phyloP scores from a whole-genome alignment of 306 rosid genomes.

The Cucurbita ficifolia region DNA sequence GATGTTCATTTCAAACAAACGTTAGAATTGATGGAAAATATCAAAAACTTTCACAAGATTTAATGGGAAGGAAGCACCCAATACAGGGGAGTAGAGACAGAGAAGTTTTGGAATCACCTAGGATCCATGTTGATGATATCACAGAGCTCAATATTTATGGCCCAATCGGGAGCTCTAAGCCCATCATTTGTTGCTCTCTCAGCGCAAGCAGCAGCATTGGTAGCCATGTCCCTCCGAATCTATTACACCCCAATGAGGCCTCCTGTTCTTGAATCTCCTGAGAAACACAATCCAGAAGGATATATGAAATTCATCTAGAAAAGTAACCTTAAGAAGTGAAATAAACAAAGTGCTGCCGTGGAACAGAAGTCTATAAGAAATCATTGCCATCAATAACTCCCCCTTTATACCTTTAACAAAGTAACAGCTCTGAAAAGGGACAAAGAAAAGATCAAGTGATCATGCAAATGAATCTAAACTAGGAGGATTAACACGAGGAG shows the following conservation, averaged over 20 bases:
- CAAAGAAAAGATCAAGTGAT: not conserved
- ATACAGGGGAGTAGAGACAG: not conserved
- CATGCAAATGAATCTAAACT: not conserved
- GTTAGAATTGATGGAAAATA: not conserved
- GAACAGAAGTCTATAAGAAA: constrained; percentile 2
- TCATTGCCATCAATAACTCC: not conserved
- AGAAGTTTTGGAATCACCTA: constrained; percentile 23
- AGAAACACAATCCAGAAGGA: not conserved
- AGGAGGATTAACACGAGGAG: not conserved
- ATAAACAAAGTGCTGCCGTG: not conserved
- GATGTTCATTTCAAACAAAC: not conserved
- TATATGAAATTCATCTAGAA: not conserved
- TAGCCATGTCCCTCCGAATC: constrained; percentile 39
- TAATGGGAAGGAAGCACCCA: not conserved
- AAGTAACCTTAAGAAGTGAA: not conserved
- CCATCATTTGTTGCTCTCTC: constrained; percentile 94
- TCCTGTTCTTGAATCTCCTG: not conserved
- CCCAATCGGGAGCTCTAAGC: constrained; percentile 94
- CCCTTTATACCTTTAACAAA: not conserved
- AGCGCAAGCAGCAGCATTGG: constrained; percentile 62
- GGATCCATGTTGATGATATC: constrained; percentile 78
- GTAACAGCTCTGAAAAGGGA: not conserved
- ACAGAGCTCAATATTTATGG: constrained; percentile 78
- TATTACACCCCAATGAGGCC: not conserved
- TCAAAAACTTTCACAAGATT: not conserved